Percentiles rank a stretch among this genome's conserved stretches.
These are phyloP conservation scores for Colletotrichum sp. DNA, from an alignment of 2,329 filamentous ascomycete genomes.

Conservation along the genomic window DNA sequence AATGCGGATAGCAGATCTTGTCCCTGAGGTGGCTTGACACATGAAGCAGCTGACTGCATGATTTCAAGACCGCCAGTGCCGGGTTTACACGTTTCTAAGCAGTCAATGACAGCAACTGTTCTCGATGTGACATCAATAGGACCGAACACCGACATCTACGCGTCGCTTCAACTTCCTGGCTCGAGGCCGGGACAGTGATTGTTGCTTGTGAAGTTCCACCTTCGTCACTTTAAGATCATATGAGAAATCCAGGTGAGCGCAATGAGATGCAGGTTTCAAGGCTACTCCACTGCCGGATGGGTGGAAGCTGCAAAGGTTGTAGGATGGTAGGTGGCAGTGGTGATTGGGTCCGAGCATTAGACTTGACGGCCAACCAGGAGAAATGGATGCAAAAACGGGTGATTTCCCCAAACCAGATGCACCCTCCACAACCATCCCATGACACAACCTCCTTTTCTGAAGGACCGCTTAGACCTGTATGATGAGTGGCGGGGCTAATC, in stretches of 20 bases:
- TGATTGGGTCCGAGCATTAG: not conserved
- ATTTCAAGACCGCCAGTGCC: not conserved
- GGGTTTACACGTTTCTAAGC: accelerated
- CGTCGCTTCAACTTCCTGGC: not conserved
- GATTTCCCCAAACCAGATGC: not conserved
- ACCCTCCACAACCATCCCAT: not conserved
- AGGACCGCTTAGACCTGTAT: not conserved
- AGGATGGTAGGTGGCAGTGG: not conserved
- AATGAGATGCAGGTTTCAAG: not conserved
- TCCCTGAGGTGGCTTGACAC: not conserved
- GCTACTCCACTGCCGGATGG: not conserved
- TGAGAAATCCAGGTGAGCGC: not conserved
- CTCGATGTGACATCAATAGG: not conserved
- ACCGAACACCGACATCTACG: not conserved
- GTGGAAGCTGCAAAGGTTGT: not conserved
- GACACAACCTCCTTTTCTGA: not conserved
- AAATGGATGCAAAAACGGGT: not conserved
- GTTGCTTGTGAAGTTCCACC: not conserved
- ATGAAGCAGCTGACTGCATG: not conserved
- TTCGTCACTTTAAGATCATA: not conserved
- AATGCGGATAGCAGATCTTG: not conserved
- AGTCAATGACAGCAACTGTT: not conserved
- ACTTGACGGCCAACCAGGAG: not conserved
- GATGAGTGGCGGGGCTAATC: not conserved
- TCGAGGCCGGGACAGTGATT: accelerated